These are phyloP conservation scores for Coix lacrymajobi DNA, from an alignment of 176 grass and related monocot species.

Conservation along the genomic window DNA sequence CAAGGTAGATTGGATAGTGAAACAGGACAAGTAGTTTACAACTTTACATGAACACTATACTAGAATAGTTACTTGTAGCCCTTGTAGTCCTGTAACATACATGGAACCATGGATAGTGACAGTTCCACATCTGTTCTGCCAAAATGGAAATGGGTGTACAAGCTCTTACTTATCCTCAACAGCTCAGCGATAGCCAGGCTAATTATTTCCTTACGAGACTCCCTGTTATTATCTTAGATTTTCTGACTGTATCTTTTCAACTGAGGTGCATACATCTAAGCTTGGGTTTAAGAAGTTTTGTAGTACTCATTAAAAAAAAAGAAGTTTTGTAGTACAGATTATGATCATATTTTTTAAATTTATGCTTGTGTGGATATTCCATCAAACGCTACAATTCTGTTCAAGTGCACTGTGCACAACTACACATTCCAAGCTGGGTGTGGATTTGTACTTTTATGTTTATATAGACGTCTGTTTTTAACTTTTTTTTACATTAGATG, in stretches of 20 bases:
- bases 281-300: neutral
- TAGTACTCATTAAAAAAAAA: no score
- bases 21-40: neutral
- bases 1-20: neutral
- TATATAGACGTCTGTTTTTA: neutral
- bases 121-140: neutral
- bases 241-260: neutral
- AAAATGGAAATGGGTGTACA: neutral
- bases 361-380: neutral
- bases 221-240: neutral
- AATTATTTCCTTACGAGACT: neutral
- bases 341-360: neutral
- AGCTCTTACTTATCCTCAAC: neutral
- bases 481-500: neutral
- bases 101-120: neutral
- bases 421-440: neutral
- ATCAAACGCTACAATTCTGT: neutral
- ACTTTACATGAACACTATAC: neutral
- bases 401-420: neutral
- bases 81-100: neutral
- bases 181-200: neutral
- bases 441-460: slow-evolving; percentile 1
- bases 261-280: neutral
- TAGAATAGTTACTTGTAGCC: neutral
- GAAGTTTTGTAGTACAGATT: no score